phyloP scores from a whole-genome alignment of 1,139 yeast genomes.

The Taiozyma sp. region DNA sequence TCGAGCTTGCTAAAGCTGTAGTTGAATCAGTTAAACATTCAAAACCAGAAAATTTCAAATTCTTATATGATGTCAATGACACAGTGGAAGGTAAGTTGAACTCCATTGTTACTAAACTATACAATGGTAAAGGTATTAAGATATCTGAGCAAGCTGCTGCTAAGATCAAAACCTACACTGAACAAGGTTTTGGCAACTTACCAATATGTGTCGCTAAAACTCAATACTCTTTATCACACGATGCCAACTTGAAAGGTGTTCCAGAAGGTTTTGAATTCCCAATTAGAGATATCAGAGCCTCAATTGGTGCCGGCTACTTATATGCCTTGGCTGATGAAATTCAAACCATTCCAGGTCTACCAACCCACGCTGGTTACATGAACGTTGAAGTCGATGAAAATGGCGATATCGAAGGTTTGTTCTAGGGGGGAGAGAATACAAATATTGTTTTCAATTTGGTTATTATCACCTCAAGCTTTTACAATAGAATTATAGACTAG shows the following conservation, averaged over 20 bases:
- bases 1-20: conserved; percentile 64
- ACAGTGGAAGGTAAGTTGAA: conserved; percentile 57
- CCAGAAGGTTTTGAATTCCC: conserved; percentile 78
- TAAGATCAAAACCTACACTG: conserved; percentile 59
- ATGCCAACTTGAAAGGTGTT: conserved; percentile 75
- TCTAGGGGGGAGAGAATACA: conserved; percentile 29
- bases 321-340: conserved; percentile 81
- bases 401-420: conserved; percentile 76
- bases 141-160: conserved; percentile 60
- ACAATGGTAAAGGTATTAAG: conserved; percentile 68
- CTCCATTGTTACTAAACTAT: conserved; percentile 66
- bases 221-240: conserved; percentile 77
- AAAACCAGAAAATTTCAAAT: conserved; percentile 39
- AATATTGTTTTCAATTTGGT: not conserved
- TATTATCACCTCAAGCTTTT: not conserved
- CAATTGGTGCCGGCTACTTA: conserved; percentile 80
- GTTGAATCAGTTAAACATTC: conserved; percentile 46
- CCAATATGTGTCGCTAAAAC: conserved; percentile 84
- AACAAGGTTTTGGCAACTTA: conserved; percentile 67
- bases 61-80: conserved; percentile 54
- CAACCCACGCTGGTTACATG: conserved; percentile 82
- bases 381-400: conserved; percentile 75
- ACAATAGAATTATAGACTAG: not conserved
- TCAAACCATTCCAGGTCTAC: conserved; percentile 79
- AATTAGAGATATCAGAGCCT: conserved; percentile 72